Evolutionary conservation across 2,329 filamentous ascomycete genomes (phyloP).

Genomic region (Penicillium fuscoglaucum): DNA sequence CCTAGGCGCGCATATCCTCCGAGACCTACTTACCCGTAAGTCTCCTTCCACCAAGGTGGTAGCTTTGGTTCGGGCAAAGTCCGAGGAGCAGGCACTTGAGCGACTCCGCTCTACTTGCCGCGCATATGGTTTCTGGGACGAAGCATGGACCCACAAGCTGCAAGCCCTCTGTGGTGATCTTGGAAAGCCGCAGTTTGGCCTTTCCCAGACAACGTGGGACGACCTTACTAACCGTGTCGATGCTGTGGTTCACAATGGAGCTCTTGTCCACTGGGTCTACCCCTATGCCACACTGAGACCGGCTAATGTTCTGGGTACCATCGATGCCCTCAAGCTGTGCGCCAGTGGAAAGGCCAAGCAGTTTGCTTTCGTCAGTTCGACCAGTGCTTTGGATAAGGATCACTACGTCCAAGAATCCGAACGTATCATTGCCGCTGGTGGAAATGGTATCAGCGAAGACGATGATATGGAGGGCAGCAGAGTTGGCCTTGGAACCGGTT

Average conservation of each 20-base stretch:
- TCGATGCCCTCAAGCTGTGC: slow-evolving; percentile 75
- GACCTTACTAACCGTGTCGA: slow-evolving; percentile 66
- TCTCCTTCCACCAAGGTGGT: slow-evolving; percentile 63
- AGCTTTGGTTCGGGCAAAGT: slow-evolving; percentile 72
- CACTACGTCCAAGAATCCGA: slow-evolving; percentile 76
- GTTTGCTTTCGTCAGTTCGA: slow-evolving; percentile 80
- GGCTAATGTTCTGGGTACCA: slow-evolving; percentile 77
- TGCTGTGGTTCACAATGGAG: slow-evolving; percentile 78
- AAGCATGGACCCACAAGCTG: slow-evolving; percentile 63
- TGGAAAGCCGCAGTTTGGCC: slow-evolving; percentile 68
- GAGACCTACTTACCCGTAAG: slow-evolving; percentile 67
- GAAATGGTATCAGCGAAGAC: slow-evolving; percentile 66
- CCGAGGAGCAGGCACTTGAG: slow-evolving; percentile 58
- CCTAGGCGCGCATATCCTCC: slow-evolving; percentile 76
- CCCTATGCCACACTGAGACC: slow-evolving; percentile 70
- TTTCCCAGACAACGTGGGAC: slow-evolving; percentile 67
- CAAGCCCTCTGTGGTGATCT: slow-evolving; percentile 72
- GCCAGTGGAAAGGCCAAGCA: slow-evolving; percentile 74
- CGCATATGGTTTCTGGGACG: slow-evolving; percentile 77
- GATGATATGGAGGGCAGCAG: slow-evolving; percentile 78
- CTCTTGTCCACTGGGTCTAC: slow-evolving; percentile 75
- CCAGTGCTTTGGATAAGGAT: slow-evolving; percentile 76
- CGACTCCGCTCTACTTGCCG: slow-evolving; percentile 67
- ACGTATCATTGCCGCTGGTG: slow-evolving; percentile 60
- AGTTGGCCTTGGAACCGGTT: slow-evolving; percentile 77